phyloP scores from a whole-genome alignment of 1,284 basidiomycete species.

The Ustilago cynodontis region DNA sequence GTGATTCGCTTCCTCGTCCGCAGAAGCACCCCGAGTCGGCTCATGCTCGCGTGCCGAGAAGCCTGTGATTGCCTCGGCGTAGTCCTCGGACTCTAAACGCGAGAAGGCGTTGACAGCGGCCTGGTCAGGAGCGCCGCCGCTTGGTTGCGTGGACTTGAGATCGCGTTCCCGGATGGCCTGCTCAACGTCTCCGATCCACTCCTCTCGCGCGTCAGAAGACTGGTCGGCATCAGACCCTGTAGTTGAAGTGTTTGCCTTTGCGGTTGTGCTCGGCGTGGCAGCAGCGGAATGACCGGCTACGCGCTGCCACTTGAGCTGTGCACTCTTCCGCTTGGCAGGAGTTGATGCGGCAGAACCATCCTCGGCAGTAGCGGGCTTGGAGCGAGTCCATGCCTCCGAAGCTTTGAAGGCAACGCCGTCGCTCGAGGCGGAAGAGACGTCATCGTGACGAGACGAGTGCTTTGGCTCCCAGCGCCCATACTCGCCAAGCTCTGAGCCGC shows the following conservation, averaged over 20 bases:
- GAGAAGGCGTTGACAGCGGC: conserved; percentile 35
- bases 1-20: conserved; percentile 16
- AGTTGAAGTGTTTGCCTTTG: not conserved
- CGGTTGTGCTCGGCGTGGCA: not conserved
- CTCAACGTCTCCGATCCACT: conserved; percentile 48
- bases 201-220: conserved; percentile 22
- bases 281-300: conserved; percentile 26
- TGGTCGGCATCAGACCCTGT: not conserved
- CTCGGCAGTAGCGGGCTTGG: not conserved
- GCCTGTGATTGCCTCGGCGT: conserved; percentile 6
- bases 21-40: not conserved
- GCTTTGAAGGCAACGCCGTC: conserved; percentile 13
- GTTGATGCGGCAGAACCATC: not conserved
- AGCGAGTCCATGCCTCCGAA: conserved; percentile 10
- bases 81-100: conserved; percentile 12
- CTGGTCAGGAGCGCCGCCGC: not conserved
- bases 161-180: conserved; percentile 38
- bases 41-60: not conserved
- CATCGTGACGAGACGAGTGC: conserved; percentile 17
- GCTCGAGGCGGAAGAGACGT: conserved; percentile 7
- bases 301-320: conserved; percentile 38
- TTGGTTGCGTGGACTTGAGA: conserved; percentile 16
- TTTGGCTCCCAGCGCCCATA: conserved; percentile 10
- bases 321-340: conserved; percentile 11
- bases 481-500: conserved; percentile 16